Evolutionary conservation across 768 basidiomycete genomes (phyloP).

Genomic region (Omphalotus guepiniiformis): DNA sequence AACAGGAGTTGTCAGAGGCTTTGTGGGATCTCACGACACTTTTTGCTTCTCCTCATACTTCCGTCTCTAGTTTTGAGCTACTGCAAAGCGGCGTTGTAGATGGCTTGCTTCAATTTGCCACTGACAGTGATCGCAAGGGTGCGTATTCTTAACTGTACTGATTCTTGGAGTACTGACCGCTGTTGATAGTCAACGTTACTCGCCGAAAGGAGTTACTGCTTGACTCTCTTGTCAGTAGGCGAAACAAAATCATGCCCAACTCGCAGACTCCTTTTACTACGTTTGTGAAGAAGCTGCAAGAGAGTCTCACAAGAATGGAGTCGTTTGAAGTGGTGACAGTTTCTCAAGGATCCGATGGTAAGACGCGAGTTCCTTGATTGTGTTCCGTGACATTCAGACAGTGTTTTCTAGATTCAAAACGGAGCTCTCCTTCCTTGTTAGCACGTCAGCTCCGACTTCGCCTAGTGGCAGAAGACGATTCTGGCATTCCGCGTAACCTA

Average conservation of each 20-base stretch:
- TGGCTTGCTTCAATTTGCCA: conserved; percentile 77
- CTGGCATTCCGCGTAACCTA: conserved; percentile 80
- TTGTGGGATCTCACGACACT: conserved; percentile 75
- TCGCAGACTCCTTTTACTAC: conserved; percentile 62
- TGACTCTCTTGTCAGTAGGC: conserved; percentile 65
- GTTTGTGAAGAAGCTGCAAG: conserved; percentile 94
- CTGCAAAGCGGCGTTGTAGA: conserved; percentile 93
- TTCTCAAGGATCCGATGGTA: conserved; percentile 77
- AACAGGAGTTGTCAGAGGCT: conserved; percentile 57
- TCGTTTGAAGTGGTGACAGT: conserved; percentile 93
- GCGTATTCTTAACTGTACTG: conserved; percentile 21
- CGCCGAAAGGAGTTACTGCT: conserved; percentile 76
- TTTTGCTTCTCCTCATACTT: conserved; percentile 69
- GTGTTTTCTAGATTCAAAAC: conserved; percentile 67
- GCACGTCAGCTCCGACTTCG: conserved; percentile 89
- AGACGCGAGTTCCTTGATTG: conserved; percentile 17
- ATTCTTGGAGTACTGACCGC: background rate
- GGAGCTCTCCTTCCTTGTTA: conserved; percentile 87
- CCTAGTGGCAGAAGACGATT: conserved; percentile 83
- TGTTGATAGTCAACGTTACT: conserved; percentile 49
- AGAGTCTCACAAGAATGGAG: conserved; percentile 93
- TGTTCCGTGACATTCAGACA: background rate
- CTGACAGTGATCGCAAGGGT: conserved; percentile 61
- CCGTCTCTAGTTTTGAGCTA: conserved; percentile 94
- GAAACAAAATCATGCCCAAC: conserved; percentile 36